Conservation (phyloP, 345 rosid species). For the Eucalyptus lansdowneana region DNA sequence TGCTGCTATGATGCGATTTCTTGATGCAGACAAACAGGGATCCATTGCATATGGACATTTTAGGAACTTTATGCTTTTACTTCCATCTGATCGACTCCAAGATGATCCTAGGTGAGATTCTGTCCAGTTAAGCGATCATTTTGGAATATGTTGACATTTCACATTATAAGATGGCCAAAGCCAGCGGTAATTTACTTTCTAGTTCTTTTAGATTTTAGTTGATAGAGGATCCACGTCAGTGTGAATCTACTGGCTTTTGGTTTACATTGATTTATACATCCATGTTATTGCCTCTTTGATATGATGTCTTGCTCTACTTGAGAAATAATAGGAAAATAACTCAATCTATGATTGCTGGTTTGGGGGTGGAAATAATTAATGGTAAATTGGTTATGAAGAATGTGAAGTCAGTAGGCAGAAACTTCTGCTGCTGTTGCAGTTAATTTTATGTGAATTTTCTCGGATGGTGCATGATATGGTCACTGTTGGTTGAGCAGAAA, state of each 20-base stretch:
- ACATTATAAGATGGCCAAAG: neutral
- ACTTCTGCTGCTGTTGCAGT: neutral
- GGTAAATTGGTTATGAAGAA: neutral
- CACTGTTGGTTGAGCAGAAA: conserved; percentile 27
- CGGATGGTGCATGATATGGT: neutral
- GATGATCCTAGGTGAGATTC: conserved; percentile 86
- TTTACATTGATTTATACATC: neutral
- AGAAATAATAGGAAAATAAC: neutral
- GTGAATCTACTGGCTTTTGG: neutral
- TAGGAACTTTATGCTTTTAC: conserved; percentile 90
- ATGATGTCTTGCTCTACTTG: neutral
- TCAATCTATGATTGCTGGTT: neutral
- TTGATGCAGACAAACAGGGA: conserved; percentile 82
- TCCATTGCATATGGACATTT: conserved; percentile 97
- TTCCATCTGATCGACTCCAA: conserved; percentile 84
- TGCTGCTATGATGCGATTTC: conserved; percentile 89
- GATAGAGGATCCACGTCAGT: neutral
- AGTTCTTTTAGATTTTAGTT: neutral
- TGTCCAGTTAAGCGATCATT: neutral
- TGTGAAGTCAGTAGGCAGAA: neutral
- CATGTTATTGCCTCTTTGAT: neutral
- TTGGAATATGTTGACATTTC: neutral
- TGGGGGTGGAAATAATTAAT: neutral
- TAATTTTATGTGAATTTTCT: neutral
- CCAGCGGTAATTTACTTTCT: neutral